Conservation (phyloP, 257 asterid genomes). For the Solanum pinnatisectum region DNA sequence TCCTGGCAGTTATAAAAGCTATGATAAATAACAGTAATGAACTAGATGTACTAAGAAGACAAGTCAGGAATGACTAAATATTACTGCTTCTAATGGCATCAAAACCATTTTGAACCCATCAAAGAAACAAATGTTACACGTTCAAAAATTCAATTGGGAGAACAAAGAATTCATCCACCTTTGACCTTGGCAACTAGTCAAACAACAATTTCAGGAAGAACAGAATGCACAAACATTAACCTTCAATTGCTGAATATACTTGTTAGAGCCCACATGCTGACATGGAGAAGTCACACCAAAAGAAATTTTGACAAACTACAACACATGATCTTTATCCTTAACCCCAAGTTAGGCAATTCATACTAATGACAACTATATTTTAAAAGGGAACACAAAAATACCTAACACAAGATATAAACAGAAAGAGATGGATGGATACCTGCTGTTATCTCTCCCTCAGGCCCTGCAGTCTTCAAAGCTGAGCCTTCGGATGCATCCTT, state of each 20-base stretch:
- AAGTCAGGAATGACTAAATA: background rate
- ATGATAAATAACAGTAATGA: background rate
- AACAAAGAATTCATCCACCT: background rate
- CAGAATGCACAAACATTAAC: background rate
- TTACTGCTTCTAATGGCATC: background rate
- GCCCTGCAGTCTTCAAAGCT: constrained; percentile 73
- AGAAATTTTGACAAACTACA: background rate
- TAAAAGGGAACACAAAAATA: background rate
- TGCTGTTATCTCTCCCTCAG: constrained; percentile 96
- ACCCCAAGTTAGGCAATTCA: background rate
- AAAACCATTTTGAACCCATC: background rate
- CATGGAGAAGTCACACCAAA: background rate
- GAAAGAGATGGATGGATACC: constrained; percentile 24
- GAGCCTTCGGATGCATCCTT: constrained; percentile 77
- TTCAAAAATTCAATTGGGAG: background rate
- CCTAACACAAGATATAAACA: background rate
- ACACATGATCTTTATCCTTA: background rate
- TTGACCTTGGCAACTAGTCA: background rate
- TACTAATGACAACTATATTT: background rate
- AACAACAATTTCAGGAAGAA: background rate
- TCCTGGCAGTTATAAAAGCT: constrained; percentile 33
- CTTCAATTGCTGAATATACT: background rate
- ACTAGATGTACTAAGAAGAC: background rate
- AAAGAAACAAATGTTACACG: background rate
- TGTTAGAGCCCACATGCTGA: background rate